These are phyloP conservation scores for Umbelopsis sp. DNA, from an alignment of 192 early-diverging fungal species.

Conservation along the genomic window DNA sequence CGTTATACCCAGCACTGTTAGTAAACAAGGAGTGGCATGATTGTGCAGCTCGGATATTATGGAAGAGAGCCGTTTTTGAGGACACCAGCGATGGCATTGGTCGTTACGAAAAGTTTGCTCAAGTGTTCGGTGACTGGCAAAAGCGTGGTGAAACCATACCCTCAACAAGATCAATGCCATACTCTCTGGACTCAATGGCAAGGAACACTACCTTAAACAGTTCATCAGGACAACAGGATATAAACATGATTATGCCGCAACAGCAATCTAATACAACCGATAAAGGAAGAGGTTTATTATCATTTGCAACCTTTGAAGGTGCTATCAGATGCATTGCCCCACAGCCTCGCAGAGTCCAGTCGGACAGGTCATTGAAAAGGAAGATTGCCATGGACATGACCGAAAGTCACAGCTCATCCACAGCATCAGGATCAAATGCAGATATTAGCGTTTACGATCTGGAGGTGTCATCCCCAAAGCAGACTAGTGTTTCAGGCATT, in stretches of 20 bases:
- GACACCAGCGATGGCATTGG: constrained; percentile 14
- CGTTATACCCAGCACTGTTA: constrained; percentile 23
- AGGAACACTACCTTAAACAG: background rate
- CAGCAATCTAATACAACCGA: background rate
- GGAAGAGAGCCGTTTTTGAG: constrained; percentile 34
- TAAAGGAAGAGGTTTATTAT: background rate
- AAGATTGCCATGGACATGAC: background rate
- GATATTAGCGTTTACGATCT: background rate
- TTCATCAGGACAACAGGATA: constrained; percentile 7
- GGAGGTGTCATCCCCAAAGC: background rate
- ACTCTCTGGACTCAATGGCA: constrained; percentile 2
- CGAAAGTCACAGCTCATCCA: background rate
- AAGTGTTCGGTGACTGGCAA: constrained; percentile 16
- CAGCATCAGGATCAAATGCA: background rate
- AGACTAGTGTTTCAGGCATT: background rate
- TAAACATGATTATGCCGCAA: constrained; percentile 8
- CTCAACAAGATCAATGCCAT: constrained; percentile 2
- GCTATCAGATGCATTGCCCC: constrained; percentile 12
- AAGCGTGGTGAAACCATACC: background rate
- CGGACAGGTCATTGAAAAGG: constrained; percentile 4
- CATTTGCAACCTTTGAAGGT: constrained; percentile 8
- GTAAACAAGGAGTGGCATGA: constrained; percentile 40
- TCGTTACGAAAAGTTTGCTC: constrained; percentile 15
- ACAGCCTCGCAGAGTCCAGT: background rate
- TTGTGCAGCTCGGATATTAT: constrained; percentile 33